Evolutionary conservation across 768 basidiomycete genomes (phyloP).

Genomic region (Leccinum imitatum): DNA sequence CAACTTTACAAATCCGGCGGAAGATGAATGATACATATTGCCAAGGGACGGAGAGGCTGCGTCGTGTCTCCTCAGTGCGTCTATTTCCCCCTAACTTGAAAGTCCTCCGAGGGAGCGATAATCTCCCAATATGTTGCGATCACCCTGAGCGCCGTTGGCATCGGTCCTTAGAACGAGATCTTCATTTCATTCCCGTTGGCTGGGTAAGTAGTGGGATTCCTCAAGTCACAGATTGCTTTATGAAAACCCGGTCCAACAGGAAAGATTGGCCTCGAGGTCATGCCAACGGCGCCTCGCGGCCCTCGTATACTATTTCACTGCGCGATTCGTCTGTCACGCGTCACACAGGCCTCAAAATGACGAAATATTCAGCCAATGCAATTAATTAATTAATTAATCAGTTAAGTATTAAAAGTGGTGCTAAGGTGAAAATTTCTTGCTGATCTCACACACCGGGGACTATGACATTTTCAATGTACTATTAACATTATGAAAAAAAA

Average conservation of each 20-base stretch:
- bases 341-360: too few relatives aligned
- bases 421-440: too few relatives aligned
- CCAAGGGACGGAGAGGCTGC: neutral
- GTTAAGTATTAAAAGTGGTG: too few relatives aligned
- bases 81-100: neutral
- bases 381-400: too few relatives aligned
- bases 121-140: neutral
- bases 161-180: neutral
- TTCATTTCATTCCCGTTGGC: neutral
- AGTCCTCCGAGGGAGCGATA: neutral
- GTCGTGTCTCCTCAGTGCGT: neutral
- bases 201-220: neutral
- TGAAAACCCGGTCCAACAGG: neutral
- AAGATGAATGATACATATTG: neutral
- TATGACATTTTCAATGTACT: too few relatives aligned
- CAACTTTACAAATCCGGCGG: neutral
- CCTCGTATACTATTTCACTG: too few relatives aligned
- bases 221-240: too few relatives aligned
- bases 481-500: too few relatives aligned
- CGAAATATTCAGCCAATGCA: too few relatives aligned
- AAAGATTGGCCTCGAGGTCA: neutral
- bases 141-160: neutral
- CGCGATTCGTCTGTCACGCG: too few relatives aligned
- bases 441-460: too few relatives aligned
- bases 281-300: neutral